Evolutionary conservation across 176 grass and related monocot species (phyloP).

Genomic region (Zea luxurians): DNA sequence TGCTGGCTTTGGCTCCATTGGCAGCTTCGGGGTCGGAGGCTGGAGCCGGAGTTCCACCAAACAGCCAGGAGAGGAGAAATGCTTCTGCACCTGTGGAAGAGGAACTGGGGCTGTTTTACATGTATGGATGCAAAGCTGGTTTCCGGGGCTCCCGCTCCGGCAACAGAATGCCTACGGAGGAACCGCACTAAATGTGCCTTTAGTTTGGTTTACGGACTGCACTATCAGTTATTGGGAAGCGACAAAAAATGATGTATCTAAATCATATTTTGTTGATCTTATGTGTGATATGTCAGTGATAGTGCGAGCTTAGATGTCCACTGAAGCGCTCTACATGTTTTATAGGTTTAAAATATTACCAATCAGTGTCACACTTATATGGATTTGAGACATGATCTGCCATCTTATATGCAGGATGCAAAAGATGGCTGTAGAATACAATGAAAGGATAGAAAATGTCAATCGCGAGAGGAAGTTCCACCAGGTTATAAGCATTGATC

Average conservation of each 20-base stretch:
- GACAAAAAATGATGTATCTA: background rate
- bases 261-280: background rate
- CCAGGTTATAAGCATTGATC: slow-evolving; percentile 50
- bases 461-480: slow-evolving; percentile 97
- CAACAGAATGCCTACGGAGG: background rate
- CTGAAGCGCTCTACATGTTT: background rate
- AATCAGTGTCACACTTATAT: background rate
- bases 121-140: background rate
- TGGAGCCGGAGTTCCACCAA: background rate
- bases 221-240: background rate
- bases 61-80: background rate
- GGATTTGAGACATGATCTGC: slow-evolving; percentile 5
- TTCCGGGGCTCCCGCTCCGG: background rate
- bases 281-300: background rate
- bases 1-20: background rate
- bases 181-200: background rate
- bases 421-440: slow-evolving; percentile 74
- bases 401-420: slow-evolving; percentile 59
- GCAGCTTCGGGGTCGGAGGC: background rate
- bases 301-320: slow-evolving; percentile 5
- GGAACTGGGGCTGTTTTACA: background rate
- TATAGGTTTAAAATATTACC: slow-evolving; percentile 15
- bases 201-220: background rate
- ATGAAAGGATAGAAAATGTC: slow-evolving; percentile 86
- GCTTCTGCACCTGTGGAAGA: background rate